phyloP scores from a whole-genome alignment of 2,329 filamentous ascomycete species.

The Neophaeococcomyces aloes region DNA sequence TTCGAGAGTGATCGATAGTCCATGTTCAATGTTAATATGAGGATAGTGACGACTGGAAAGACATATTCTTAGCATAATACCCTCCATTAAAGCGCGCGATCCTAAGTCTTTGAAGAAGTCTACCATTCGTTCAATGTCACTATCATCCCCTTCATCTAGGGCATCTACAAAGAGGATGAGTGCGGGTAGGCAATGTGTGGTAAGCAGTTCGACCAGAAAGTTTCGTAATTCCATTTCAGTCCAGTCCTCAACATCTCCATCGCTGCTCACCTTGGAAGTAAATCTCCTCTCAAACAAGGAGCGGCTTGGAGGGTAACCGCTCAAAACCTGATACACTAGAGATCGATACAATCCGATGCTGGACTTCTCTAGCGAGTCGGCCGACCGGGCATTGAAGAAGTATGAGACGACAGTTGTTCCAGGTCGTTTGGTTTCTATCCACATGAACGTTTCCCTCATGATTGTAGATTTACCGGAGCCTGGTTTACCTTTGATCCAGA shows the following conservation, averaged over 20 bases:
- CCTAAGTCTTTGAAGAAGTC: conserved; percentile 28
- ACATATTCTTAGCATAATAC: conserved; percentile 24
- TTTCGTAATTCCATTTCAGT: conserved; percentile 8
- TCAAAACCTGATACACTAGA: background rate
- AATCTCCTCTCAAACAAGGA: conserved; percentile 7
- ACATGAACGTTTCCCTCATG: conserved; percentile 23
- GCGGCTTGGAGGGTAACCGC: conserved; percentile 17
- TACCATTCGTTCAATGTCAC: conserved; percentile 30
- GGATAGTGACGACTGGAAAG: conserved; percentile 39
- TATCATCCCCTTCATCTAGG: conserved; percentile 37
- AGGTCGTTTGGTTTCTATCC: background rate
- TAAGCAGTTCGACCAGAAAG: conserved; percentile 16
- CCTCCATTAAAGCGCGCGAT: conserved; percentile 10
- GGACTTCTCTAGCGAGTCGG: conserved; percentile 34
- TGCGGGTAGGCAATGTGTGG: background rate
- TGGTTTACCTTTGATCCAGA: conserved; percentile 34
- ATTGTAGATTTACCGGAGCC: conserved; percentile 30
- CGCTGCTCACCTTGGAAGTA: conserved; percentile 23
- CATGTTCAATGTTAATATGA: conserved; percentile 26
- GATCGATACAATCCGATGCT: conserved; percentile 42
- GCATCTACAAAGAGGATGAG: conserved; percentile 37
- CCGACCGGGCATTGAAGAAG: conserved; percentile 42
- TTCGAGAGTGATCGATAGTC: conserved; percentile 27
- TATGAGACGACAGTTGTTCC: conserved; percentile 30
- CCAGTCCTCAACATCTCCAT: conserved; percentile 8